Percentiles rank a stretch among this genome's conserved stretches.
Evolutionary conservation across 208 protist genomes (phyloP).

Genomic region (Crithidia bombi): DNA sequence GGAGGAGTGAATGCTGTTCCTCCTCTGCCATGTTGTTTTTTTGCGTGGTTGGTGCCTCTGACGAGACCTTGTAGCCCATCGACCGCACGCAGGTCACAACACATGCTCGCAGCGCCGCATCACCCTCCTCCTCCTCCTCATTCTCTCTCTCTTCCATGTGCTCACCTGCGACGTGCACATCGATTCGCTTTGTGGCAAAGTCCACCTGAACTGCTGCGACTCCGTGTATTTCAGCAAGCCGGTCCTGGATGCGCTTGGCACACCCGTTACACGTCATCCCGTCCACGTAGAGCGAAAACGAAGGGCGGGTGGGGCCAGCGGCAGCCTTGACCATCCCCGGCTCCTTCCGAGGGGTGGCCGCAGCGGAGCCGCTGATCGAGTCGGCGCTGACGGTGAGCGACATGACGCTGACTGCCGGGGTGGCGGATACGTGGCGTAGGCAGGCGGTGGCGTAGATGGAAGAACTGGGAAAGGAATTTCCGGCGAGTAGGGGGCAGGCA

Average conservation of each 20-base stretch:
- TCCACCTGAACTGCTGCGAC: slow-evolving; percentile 46
- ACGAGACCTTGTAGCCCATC: slow-evolving; percentile 31
- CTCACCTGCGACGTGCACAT: slow-evolving; percentile 1
- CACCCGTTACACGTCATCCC: slow-evolving; percentile 84
- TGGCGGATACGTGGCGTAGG: neutral
- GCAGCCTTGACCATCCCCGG: neutral
- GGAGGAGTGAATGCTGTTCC: neutral
- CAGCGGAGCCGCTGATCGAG: slow-evolving; percentile 4
- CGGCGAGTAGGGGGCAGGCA: neutral
- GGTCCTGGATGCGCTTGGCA: slow-evolving; percentile 47
- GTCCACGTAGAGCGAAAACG: slow-evolving; percentile 25
- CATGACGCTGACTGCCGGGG: neutral
- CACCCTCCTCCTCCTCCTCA: neutral
- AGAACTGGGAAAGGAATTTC: slow-evolving; percentile 1
- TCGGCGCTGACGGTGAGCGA: slow-evolving; percentile 2
- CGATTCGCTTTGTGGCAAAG: slow-evolving; percentile 31
- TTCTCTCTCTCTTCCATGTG: neutral
- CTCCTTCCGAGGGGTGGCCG: neutral
- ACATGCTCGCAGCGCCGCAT: neutral
- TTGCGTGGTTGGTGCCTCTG: neutral
- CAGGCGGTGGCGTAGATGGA: neutral
- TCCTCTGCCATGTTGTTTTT: neutral
- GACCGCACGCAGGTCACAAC: slow-evolving; percentile 13
- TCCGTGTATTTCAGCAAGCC: slow-evolving; percentile 20
- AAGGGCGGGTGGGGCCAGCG: neutral